phyloP scores from a whole-genome alignment of 371 early-diverging fungal genomes.

The Caulochytrium protostelioides region DNA sequence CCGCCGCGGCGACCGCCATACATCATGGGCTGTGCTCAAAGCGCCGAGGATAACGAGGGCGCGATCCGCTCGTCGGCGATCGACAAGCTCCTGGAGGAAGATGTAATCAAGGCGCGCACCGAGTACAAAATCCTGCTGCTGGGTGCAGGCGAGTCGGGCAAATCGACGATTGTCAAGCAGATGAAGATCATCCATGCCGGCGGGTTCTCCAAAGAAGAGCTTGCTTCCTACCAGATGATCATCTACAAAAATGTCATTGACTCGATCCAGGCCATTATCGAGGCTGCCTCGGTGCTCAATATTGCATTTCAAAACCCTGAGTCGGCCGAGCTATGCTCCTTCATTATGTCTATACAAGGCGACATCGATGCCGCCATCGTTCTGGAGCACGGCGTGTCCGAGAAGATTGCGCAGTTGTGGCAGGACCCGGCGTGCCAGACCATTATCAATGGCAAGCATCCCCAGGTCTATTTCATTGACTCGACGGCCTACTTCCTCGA shows the following conservation, averaged over 20 bases:
- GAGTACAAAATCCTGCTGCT: conserved; percentile 51
- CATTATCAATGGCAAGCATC: conserved; percentile 34
- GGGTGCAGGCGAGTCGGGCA: conserved; percentile 73
- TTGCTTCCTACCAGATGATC: conserved; percentile 42
- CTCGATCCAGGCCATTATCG: conserved; percentile 38
- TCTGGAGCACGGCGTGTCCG: conserved; percentile 29
- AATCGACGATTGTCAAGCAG: conserved; percentile 78
- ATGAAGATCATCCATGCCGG: conserved; percentile 80
- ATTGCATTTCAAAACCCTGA: conserved; percentile 24
- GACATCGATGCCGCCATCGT: conserved; percentile 24
- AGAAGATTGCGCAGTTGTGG: conserved; percentile 44
- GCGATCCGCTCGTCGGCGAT: conserved; percentile 11
- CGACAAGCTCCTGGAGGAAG: conserved; percentile 37
- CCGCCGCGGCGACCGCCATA: too few relatives aligned
- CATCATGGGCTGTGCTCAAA: too few relatives aligned
- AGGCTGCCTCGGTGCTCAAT: conserved; percentile 33
- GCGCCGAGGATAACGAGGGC: conserved; percentile 2
- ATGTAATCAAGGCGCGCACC: conserved; percentile 24
- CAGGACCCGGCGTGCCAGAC: conserved; percentile 33
- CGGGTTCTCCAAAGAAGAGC: conserved; percentile 61
- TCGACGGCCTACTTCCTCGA: conserved; percentile 41
- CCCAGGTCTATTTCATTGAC: conserved; percentile 62
- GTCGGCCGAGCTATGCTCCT: conserved; percentile 17
- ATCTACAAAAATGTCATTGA: conserved; percentile 63
- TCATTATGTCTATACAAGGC: background rate